Base-by-base conservation (phyloP, 805 yeast genomes). In the Candida nitratophila region DNA sequence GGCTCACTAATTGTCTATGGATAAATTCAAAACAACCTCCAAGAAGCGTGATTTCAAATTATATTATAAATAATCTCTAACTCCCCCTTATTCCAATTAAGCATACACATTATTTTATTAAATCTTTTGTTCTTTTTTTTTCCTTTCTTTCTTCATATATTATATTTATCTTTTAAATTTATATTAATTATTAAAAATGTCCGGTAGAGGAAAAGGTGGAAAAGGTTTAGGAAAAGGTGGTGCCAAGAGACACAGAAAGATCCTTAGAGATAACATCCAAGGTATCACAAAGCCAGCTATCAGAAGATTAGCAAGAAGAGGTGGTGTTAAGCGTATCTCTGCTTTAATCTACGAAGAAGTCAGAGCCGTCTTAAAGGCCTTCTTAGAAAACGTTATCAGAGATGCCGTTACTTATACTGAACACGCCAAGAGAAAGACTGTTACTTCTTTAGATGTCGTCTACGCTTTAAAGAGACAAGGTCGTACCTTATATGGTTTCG, bases 171-270 rank as follows among this genome's bases (percentile, higher is more conserved):
- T 37, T 41, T 33, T 39, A 44, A 34, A 45, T 46, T 46, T 40
- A 41, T 47, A 49, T 50, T 56, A 46, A 54, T 58, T 53, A 50
- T 55, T 51, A 42, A 77, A 54, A 67, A 89, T 89, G 96, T 88
- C 96, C 70, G 96, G 98, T 72, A 90, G 97, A 82, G 99, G 99
- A 68, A 91, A 93, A 88, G 98, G 98, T 69, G 99, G 98, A 69
- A 93, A 93, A 86, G 99, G 99, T 77, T 81, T 93, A 64, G 99
- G 99, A 68, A 93, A 93, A 79, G 98, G 97, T 77, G 99, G 99
- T 79, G 99, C 99, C 65, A 91, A 91, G 84, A 89, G 99, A 76
- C 99, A 91, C 89, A 88, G 98, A 83, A 90, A 90, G 87, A 87
- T 91, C 74, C 80, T 90, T 57, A 90, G 98, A 81, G 99, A 93